Percentiles rank a stretch among this genome's conserved stretches.
phyloP scores from a whole-genome alignment of 129 eudicot genomes.

The Chrysanthemum lavandulifolium region DNA sequence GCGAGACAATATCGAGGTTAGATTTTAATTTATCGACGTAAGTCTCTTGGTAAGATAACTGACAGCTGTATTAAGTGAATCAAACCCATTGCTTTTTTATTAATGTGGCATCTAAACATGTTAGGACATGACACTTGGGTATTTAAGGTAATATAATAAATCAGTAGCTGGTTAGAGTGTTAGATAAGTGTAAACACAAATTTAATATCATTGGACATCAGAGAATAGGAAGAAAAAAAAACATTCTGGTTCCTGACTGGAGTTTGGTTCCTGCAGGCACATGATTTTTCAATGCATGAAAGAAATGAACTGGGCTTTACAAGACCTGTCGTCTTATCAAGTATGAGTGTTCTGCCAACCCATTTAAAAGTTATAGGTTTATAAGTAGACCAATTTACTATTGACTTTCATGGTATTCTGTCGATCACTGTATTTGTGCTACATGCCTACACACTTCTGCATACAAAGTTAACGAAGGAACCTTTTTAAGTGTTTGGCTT shows the following conservation, averaged over 20 bases:
- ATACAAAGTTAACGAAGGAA: background rate
- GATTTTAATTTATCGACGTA: constrained; percentile 7
- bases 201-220: background rate
- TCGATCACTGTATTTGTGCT: constrained; percentile 8
- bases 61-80: background rate
- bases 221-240: background rate
- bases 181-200: background rate
- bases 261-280: constrained; percentile 99
- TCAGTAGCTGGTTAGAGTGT: background rate
- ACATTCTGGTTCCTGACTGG: constrained; percentile 58
- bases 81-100: background rate
- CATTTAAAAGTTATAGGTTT: constrained; percentile 24
- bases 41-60: too few relatives aligned
- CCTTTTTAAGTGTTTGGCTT: constrained; percentile 1
- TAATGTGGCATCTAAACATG: background rate
- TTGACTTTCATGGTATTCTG: background rate
- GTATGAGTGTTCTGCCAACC: constrained; percentile 38
- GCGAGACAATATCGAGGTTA: background rate
- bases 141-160: background rate
- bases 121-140: background rate
- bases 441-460: constrained; percentile 5
- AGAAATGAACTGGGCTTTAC: constrained; percentile 55
- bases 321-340: constrained; percentile 55
- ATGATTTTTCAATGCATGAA: constrained; percentile 68
- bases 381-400: constrained; percentile 14